phyloP scores from a whole-genome alignment of 2,329 filamentous ascomycete species.

The Aspergillus hortae region DNA sequence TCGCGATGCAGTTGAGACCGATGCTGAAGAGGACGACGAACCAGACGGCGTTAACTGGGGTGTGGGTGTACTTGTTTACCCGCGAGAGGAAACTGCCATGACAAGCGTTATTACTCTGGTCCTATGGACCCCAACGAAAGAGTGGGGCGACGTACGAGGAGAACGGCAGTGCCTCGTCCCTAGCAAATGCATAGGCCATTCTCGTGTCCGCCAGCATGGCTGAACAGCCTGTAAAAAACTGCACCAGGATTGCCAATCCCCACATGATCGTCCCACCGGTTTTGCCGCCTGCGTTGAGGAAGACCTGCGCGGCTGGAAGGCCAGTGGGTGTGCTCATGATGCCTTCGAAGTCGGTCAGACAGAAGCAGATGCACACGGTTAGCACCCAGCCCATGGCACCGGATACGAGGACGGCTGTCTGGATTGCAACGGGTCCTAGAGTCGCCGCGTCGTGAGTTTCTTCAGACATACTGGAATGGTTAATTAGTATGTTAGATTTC shows the following conservation, averaged over 20 bases:
- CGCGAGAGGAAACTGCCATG: constrained; percentile 42
- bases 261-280: constrained; percentile 59
- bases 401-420: constrained; percentile 57
- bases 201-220: constrained; percentile 62
- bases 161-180: constrained; percentile 60
- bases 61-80: constrained; percentile 53
- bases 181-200: constrained; percentile 60
- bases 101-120: neutral
- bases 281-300: constrained; percentile 58
- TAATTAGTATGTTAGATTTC: neutral
- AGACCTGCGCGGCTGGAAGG: constrained; percentile 57
- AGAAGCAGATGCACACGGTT: constrained; percentile 62
- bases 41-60: constrained; percentile 62
- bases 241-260: constrained; percentile 60
- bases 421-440: constrained; percentile 58
- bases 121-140: neutral
- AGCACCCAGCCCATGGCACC: constrained; percentile 60
- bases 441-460: constrained; percentile 63
- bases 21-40: constrained; percentile 58
- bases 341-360: constrained; percentile 55
- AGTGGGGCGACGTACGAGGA: constrained; percentile 43
- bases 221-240: constrained; percentile 62
- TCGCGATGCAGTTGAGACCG: constrained; percentile 48
- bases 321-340: constrained; percentile 58
- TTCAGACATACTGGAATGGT: constrained; percentile 55